These are phyloP conservation scores for Candida hungchunana DNA, from an alignment of 805 yeast genomes.

Conservation along the genomic window DNA sequence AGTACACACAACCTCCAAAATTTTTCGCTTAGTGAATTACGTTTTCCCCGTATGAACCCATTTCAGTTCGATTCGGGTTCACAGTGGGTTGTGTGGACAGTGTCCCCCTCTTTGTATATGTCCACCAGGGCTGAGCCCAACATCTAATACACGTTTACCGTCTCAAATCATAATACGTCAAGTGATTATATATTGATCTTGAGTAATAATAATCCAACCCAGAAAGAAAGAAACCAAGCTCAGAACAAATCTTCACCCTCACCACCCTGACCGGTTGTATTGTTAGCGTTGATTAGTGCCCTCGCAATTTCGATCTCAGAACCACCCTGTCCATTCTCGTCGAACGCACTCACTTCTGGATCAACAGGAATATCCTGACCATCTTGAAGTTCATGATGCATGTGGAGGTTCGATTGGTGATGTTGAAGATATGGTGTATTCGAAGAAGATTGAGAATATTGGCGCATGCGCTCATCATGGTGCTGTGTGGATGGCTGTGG, in stretches of 20 bases:
- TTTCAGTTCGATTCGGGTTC: constrained; percentile 5
- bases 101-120: too few species aligned
- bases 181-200: too few species aligned
- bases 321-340: constrained; percentile 35
- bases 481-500: constrained; percentile 1
- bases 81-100: neutral
- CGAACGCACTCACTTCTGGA: constrained; percentile 52
- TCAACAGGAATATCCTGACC: constrained; percentile 48
- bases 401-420: constrained; percentile 1
- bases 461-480: neutral
- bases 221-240: too few species aligned
- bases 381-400: constrained; percentile 3
- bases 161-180: too few species aligned
- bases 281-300: constrained; percentile 56
- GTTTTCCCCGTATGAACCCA: constrained; percentile 5
- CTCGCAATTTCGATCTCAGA: constrained; percentile 64
- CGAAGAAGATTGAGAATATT: constrained; percentile 5
- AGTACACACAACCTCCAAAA: constrained; percentile 6
- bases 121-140: too few species aligned
- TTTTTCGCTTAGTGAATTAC: neutral
- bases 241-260: constrained; percentile 17
- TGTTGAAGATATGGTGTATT: constrained; percentile 4
- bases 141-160: too few species aligned
- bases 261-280: constrained; percentile 9
- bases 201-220: too few species aligned